These are phyloP conservation scores for Microbotryum scabiosae DNA, from an alignment of 1,284 basidiomycete genomes.

Conservation along the genomic window DNA sequence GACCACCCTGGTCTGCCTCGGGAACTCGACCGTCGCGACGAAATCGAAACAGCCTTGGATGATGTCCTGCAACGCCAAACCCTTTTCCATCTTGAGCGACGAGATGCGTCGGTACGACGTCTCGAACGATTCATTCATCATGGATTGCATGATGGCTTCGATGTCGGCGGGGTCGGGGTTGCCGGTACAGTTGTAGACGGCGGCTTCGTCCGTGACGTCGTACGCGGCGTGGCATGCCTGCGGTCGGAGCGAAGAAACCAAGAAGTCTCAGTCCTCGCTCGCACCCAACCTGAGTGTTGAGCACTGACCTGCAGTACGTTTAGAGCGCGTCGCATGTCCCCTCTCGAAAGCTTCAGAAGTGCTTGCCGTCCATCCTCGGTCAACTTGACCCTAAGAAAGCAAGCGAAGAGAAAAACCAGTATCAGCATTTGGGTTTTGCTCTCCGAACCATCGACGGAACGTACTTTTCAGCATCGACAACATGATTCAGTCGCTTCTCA, in stretches of 20 bases:
- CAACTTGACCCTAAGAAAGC: constrained; percentile 64
- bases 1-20: constrained; percentile 76
- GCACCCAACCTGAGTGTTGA: too few relatives aligned
- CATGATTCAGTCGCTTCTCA: constrained; percentile 66
- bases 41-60: constrained; percentile 90
- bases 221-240: constrained; percentile 93
- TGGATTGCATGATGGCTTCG: constrained; percentile 82
- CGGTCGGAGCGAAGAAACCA: not conserved
- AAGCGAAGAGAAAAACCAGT: not conserved
- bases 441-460: constrained; percentile 32
- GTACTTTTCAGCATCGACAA: constrained; percentile 79
- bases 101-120: constrained; percentile 81
- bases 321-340: constrained; percentile 94
- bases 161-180: constrained; percentile 92
- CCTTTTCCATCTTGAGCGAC: constrained; percentile 78
- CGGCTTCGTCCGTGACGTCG: constrained; percentile 74
- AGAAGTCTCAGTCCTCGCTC: too few relatives aligned
- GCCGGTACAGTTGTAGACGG: constrained; percentile 94
- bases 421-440: not conserved
- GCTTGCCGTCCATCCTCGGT: constrained; percentile 81
- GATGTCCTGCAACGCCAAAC: constrained; percentile 89
- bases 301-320: constrained; percentile 75
- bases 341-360: constrained; percentile 81
- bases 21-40: constrained; percentile 74
- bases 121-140: constrained; percentile 95